phyloP scores from a whole-genome alignment of 2,329 filamentous ascomycete species.

The Herpotrichia juniperi region DNA sequence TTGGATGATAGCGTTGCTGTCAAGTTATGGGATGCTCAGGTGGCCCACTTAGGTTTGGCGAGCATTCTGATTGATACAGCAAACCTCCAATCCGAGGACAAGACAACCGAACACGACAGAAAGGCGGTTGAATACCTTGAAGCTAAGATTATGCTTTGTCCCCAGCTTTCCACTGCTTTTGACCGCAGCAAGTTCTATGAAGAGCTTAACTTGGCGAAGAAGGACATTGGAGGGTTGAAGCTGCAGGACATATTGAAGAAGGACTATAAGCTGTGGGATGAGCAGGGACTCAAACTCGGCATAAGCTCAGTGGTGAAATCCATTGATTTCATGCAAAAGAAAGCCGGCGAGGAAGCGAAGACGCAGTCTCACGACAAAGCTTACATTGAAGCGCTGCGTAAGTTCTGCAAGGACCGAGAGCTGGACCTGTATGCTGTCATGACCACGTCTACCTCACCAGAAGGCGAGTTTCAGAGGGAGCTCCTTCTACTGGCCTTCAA shows the following conservation, averaged over 20 bases:
- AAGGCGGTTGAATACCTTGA: slow-evolving; percentile 66
- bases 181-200: slow-evolving; percentile 63
- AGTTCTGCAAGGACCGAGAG: slow-evolving; percentile 62
- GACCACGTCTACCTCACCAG: slow-evolving; percentile 65
- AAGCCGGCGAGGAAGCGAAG: slow-evolving; percentile 54
- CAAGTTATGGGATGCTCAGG: slow-evolving; percentile 59
- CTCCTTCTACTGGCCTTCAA: slow-evolving; percentile 70
- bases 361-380: slow-evolving; percentile 30
- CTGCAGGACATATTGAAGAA: slow-evolving; percentile 75
- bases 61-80: slow-evolving; percentile 76
- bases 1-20: slow-evolving; percentile 38
- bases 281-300: slow-evolving; percentile 63
- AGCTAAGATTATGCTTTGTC: slow-evolving; percentile 53
- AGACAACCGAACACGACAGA: slow-evolving; percentile 68
- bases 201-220: slow-evolving; percentile 68
- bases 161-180: slow-evolving; percentile 51
- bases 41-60: slow-evolving; percentile 71
- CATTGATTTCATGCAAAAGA: slow-evolving; percentile 64
- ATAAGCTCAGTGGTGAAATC: slow-evolving; percentile 69
- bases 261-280: slow-evolving; percentile 82
- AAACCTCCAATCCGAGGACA: slow-evolving; percentile 64
- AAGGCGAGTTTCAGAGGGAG: slow-evolving; percentile 67
- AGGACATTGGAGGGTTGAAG: slow-evolving; percentile 66
- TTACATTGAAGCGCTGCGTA: slow-evolving; percentile 57
- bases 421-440: slow-evolving; percentile 72